Base-by-base conservation (phyloP, 768 basidiomycete species). In the Pisolithus orientalis region DNA sequence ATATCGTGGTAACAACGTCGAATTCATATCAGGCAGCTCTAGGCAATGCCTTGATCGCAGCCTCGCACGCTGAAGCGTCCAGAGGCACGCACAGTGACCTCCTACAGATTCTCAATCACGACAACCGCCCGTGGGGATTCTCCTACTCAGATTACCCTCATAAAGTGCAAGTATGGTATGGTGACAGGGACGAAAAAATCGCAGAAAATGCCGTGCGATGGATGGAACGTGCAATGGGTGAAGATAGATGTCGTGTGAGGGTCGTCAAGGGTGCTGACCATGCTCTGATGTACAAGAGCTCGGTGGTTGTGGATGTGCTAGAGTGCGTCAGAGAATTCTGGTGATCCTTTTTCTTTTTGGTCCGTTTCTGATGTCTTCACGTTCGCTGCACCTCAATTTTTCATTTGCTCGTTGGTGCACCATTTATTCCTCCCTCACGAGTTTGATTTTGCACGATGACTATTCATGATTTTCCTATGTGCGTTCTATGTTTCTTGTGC, bases 41-140 rank as follows among this genome's bases (percentile, higher is more conserved):
- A n/a, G 91, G 86, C 34, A 92, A 88, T 53, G 93, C 93, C 2
- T 77, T 99, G 31, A 84, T 94, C 40, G 90, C 91, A 24, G 95
- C 95, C 0, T 94, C 93, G 1, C 94, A 99, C 65, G 87, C 94
- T 2, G 95, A 98, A 65, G 93, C 92, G 5, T 81, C 92, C 25
- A 86, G 85, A 57, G 94, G 96, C 45, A 90, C 89, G 0, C 91
- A 95, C 60, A 80, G 83, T 52, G 96, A 99, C 70, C 79, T 99
- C 14, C 65, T 97, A 54, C 86, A 91, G 60, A 95, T 99, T 64
- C 75, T 97, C 50, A 93, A 94, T 61, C 90, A 91, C 57, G 88
- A 90, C 59, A 83, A 87, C 43, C 83, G 84, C 56, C 84, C 89
- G 1, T 92, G 90, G 89, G 95, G 91, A 0, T 94, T 96, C 70